Evolutionary conservation across 164 flowering plant genomes (phyloP).

Genomic region (Piper betle): DNA sequence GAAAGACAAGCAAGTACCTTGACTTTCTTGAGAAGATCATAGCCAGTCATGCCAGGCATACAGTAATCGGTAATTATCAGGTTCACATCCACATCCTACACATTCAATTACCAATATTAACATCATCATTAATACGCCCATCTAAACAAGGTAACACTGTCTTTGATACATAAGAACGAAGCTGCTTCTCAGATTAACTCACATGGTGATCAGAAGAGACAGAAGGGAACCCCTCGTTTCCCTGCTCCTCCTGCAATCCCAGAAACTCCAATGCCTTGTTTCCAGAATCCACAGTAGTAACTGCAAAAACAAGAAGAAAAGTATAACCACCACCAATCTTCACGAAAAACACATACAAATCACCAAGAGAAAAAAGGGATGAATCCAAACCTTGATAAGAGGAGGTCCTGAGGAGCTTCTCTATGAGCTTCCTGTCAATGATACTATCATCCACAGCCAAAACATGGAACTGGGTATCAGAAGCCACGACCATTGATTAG

Average conservation of each 20-base stretch:
- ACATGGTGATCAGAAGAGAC: conserved; percentile 10
- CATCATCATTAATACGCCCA: no score
- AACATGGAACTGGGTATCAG: conserved; percentile 59
- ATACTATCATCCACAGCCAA: conserved; percentile 78
- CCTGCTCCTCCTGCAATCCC: conserved; percentile 21
- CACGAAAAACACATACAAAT: no score
- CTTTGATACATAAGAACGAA: no score
- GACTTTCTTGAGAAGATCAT: conserved; percentile 32
- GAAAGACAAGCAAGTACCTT: conserved; percentile 24
- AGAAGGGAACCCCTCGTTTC: conserved; percentile 5
- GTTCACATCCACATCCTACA: conserved; percentile 27
- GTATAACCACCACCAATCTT: no score
- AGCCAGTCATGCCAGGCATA: conserved; percentile 51
- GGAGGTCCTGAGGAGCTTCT: conserved; percentile 55
- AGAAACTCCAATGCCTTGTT: conserved; percentile 32
- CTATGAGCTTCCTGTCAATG: conserved; percentile 58
- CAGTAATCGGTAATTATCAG: conserved; percentile 38
- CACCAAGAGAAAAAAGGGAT: neutral
- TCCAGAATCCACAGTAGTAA: conserved; percentile 38
- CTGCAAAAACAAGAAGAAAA: conserved; percentile 15
- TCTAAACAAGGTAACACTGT: no score
- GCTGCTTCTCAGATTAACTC: neutral
- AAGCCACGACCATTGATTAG: conserved; percentile 23
- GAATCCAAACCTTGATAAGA: conserved; percentile 30
- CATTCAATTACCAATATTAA: no score